Conservation (phyloP, 2,329 filamentous ascomycete species). For the Annulohypoxylon truncatum region DNA sequence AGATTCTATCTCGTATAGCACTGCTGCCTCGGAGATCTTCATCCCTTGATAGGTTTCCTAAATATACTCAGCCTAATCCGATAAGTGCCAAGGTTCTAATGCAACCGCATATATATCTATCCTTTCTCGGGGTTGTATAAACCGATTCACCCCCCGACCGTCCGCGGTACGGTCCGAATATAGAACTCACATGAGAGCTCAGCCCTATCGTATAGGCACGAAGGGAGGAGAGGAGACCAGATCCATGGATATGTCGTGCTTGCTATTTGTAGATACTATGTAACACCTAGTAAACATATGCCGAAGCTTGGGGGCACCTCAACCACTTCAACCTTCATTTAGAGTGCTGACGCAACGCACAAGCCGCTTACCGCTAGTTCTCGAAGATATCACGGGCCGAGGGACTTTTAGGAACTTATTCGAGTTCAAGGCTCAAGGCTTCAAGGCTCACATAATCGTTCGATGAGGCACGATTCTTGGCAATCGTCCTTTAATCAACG, state of each 20-base stretch:
- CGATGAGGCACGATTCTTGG: conserved; percentile 28
- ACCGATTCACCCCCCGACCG: neutral
- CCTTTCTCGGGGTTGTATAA: neutral
- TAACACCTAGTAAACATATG: conserved; percentile 1
- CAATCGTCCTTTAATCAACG: conserved; percentile 20
- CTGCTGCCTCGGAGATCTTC: conserved; percentile 4
- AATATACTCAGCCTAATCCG: neutral
- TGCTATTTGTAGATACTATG: conserved; percentile 17
- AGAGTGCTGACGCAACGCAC: conserved; percentile 30
- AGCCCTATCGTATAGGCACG: conserved; percentile 29
- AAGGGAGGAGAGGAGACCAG: neutral
- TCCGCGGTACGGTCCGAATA: conserved; percentile 29
- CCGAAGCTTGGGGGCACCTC: neutral
- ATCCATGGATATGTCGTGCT: neutral
- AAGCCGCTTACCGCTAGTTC: conserved; percentile 18
- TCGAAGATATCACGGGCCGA: conserved; percentile 24
- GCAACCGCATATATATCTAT: neutral
- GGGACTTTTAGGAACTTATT: neutral
- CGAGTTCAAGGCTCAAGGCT: neutral
- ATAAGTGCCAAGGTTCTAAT: neutral
- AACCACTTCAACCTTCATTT: conserved; percentile 19
- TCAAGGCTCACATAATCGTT: conserved; percentile 14
- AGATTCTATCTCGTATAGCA: conserved; percentile 15
- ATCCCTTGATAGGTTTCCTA: conserved; percentile 30
- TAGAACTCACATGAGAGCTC: conserved; percentile 25